A percentile compares a stretch with the other conserved stretches of the same genome.
Conservation (phyloP, 169 alveolate genomes). For the Plasmodium vinckei region DNA sequence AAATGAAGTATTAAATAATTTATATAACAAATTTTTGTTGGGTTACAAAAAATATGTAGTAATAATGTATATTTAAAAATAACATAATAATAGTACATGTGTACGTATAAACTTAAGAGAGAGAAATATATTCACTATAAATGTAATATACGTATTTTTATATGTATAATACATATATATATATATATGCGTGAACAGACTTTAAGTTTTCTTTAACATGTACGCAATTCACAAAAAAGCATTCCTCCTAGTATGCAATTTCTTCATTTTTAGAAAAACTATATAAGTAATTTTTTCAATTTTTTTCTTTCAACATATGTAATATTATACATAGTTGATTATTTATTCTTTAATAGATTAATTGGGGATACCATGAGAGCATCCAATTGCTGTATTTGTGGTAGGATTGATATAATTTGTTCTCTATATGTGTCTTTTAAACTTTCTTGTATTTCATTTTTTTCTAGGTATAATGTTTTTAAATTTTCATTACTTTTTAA, state of each 20-base stretch:
- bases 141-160: not conserved
- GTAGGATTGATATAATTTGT: slow-evolving; percentile 81
- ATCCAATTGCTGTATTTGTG: slow-evolving; percentile 73
- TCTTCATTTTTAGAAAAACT: too few relatives aligned
- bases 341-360: not conserved
- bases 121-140: too few relatives aligned
- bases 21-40: too few relatives aligned
- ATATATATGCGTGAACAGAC: not conserved
- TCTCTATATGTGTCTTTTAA: slow-evolving; percentile 88
- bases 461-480: slow-evolving; percentile 85
- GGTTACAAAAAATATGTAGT: too few relatives aligned
- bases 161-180: slow-evolving; percentile 8
- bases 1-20: too few relatives aligned
- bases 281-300: too few relatives aligned
- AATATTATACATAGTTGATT: not conserved
- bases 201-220: not conserved
- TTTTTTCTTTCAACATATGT: too few relatives aligned
- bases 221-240: too few relatives aligned
- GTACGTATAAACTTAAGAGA: too few relatives aligned
- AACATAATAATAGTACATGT: too few relatives aligned
- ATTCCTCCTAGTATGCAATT: too few relatives aligned
- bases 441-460: slow-evolving; percentile 85
- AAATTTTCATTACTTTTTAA: slow-evolving; percentile 76
- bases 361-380: slow-evolving; percentile 14
- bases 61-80: too few relatives aligned